A percentile compares a stretch with the other conserved stretches of the same genome.
Evolutionary conservation across 768 basidiomycete genomes (phyloP).

Genomic region (Lactarius quietus): DNA sequence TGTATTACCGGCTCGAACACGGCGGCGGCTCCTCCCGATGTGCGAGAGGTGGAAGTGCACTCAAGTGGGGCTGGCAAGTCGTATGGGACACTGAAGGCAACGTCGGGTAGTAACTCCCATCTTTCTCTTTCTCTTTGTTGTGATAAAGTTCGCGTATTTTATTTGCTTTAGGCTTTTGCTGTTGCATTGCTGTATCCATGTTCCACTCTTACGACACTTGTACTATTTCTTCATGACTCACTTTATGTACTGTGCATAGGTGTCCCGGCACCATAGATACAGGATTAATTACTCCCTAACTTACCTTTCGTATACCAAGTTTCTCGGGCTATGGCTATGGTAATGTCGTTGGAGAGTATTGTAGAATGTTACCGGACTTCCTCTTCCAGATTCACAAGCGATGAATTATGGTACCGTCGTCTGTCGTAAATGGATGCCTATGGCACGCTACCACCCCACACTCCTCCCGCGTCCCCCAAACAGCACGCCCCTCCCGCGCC

Average conservation of each 20-base stretch:
- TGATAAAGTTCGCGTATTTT: background rate
- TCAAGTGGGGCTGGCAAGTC: slow-evolving; percentile 25
- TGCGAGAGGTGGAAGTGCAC: slow-evolving; percentile 17
- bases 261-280: slow-evolving; percentile 6
- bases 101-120: background rate
- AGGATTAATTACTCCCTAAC: slow-evolving; percentile 6
- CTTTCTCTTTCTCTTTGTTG: background rate
- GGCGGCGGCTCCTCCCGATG: slow-evolving; percentile 6
- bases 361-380: slow-evolving; percentile 6
- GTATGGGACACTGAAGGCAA: slow-evolving; percentile 22
- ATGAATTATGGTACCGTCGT: background rate
- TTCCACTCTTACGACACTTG: slow-evolving; percentile 12
- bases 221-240: slow-evolving; percentile 2
- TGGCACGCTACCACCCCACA: slow-evolving; percentile 16
- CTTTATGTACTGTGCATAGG: slow-evolving; percentile 1
- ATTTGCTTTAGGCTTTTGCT: slow-evolving; percentile 1
- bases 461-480: slow-evolving; percentile 25
- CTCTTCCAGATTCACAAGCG: background rate
- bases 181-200: slow-evolving; percentile 10
- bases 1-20: slow-evolving; percentile 18
- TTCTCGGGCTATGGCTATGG: background rate
- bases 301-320: slow-evolving; percentile 6
- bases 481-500: slow-evolving; percentile 20
- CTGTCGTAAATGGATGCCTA: background rate
- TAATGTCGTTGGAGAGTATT: slow-evolving; percentile 3